Base-by-base conservation (phyloP, 2,329 filamentous ascomycete species). In the Fusarium aywerte region DNA sequence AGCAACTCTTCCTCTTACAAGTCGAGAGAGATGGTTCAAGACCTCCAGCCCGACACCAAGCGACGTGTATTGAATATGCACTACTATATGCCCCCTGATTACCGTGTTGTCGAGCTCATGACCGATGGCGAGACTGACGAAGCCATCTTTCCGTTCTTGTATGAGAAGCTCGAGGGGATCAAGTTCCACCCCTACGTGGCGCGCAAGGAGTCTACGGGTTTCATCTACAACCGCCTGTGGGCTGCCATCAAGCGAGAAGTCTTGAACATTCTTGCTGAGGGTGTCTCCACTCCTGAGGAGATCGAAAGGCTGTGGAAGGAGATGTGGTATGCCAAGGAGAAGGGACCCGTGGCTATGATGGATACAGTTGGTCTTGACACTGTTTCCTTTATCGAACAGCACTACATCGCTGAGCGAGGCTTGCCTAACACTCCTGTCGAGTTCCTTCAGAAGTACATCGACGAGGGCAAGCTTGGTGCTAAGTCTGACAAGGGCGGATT, bases 161-260 rank as follows among this genome's bases (percentile, higher is more conserved):
- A 10, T 5, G 5, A 32, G 2, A 61, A 45, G 0, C 16, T 61
- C 0, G 27, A 61, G 1, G 58, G 38, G 2, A 45, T 55, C 20
- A 61, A 54, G 13, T 61, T 61, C 1, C 47, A 55, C 1, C 56
- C 58, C 0, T 61, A 61, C 1, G 20, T 61, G 9, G 58, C 58
- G 4, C 58, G n/a, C 0, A 61, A 61, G 4, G 58, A 61, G 58
- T 61, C 58, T 11, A 61, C 58, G 1, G 58, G 58, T 6, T 45
- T 61, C 6, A 61, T 61, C 11, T 61, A n/a, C 4, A 61, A 61
- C 16, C 58, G 58, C 0, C 20, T 61, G 0, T 61, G 58, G 58
- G 58, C 58, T 4, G 58, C 58, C 1, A 61, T 61, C 13, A 61
- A 61, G 18, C 33, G 58, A 1, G 58, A 61, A 20, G 56, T 61